These are phyloP conservation scores for Crataegus laevigata DNA, from an alignment of 306 rosid genomes.

Conservation along the genomic window DNA sequence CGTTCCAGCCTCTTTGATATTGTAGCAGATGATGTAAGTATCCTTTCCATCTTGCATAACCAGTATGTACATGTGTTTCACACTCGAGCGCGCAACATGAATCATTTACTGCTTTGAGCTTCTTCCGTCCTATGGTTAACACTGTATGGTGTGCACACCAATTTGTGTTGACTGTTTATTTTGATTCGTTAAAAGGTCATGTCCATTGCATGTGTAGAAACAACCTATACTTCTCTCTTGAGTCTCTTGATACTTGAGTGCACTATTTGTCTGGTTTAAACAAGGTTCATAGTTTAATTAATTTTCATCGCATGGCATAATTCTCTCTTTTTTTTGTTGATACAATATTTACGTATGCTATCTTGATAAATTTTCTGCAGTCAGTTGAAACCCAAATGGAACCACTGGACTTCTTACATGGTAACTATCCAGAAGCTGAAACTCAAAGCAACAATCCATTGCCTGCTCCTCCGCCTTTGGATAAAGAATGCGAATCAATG, in stretches of 20 bases:
- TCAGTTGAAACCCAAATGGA: constrained; percentile 49
- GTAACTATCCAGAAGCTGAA: constrained; percentile 38
- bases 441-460: constrained; percentile 53
- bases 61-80: constrained; percentile 2
- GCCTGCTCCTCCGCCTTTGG: constrained; percentile 72
- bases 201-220: neutral
- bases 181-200: neutral
- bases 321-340: neutral
- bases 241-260: neutral
- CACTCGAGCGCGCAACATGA: neutral
- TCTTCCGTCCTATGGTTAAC: constrained; percentile 2
- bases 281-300: neutral
- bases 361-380: constrained; percentile 41
- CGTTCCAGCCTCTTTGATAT: constrained; percentile 98
- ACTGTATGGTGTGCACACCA: constrained; percentile 3
- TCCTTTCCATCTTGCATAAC: constrained; percentile 17
- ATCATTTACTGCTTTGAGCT: neutral
- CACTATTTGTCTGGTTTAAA: constrained; percentile 2
- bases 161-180: neutral
- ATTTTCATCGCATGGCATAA: neutral
- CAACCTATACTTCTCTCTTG: neutral
- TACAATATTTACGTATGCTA: neutral
- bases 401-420: constrained; percentile 59
- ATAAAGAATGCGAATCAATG: constrained; percentile 94
- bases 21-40: constrained; percentile 82